These are phyloP conservation scores for Cardamine chenopodiifolia DNA, from an alignment of 345 rosid species.

Conservation along the genomic window DNA sequence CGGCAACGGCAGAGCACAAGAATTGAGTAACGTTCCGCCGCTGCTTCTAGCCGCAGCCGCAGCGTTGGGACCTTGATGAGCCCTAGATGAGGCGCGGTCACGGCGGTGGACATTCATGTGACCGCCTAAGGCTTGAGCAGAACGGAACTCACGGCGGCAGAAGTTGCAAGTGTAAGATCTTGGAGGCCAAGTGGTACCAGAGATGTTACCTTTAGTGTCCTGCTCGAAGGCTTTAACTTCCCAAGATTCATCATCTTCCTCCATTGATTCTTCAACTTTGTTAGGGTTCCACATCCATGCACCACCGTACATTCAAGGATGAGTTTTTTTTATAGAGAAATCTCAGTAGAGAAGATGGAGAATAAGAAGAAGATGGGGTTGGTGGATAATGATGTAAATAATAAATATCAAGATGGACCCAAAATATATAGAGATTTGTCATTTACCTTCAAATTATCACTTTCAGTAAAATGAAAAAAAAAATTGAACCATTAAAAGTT, in stretches of 20 bases:
- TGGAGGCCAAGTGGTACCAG: constrained; percentile 97
- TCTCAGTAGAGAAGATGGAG: constrained; percentile 18
- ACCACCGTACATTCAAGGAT: constrained; percentile 37
- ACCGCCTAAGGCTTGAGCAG: constrained; percentile 98
- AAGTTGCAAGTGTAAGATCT: constrained; percentile 92
- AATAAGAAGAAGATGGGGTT: constrained; percentile 41
- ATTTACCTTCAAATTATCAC: constrained; percentile 30
- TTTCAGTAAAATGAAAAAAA: constrained; percentile 22
- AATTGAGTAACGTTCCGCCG: constrained; percentile 28
- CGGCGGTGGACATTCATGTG: constrained; percentile 99
- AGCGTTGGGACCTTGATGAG: constrained; percentile 54
- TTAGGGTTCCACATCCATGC: constrained; percentile 80
- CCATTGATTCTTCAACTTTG: constrained; percentile 32
- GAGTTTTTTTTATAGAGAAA: constrained; percentile 16
- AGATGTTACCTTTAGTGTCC: constrained; percentile 62
- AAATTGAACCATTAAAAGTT: neutral
- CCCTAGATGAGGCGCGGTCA: constrained; percentile 76
- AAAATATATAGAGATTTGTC: constrained; percentile 18
- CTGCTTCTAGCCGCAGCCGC: constrained; percentile 8
- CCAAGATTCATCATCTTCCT: constrained; percentile 85
- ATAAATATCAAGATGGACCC: constrained; percentile 41
- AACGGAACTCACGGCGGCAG: constrained; percentile 89
- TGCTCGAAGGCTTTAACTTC: constrained; percentile 91
- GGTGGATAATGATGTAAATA: constrained; percentile 39
- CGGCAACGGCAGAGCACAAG: constrained; percentile 44